phyloP scores from a whole-genome alignment of 768 basidiomycete species.

The Sarcomyxa edulis region DNA sequence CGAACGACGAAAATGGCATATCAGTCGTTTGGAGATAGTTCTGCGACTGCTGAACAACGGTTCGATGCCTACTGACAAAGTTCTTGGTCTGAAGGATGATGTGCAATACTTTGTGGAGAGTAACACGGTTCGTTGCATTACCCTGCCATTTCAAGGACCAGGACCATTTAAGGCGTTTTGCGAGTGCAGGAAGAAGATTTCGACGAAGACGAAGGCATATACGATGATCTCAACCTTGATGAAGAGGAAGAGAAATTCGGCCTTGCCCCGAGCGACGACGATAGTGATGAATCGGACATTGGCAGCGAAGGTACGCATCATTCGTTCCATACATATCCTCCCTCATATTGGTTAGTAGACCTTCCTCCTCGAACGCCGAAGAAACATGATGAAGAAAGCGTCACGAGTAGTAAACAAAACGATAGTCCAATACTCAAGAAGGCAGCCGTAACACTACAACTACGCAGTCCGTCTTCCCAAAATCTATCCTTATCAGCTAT shows the following conservation, averaged over 20 bases:
- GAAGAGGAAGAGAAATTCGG: slow-evolving; percentile 96
- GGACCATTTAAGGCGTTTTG: slow-evolving; percentile 15
- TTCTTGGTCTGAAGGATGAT: slow-evolving; percentile 83
- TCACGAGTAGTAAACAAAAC: slow-evolving; percentile 68
- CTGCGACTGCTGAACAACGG: slow-evolving; percentile 93
- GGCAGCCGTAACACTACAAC: slow-evolving; percentile 50
- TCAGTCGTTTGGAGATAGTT: slow-evolving; percentile 87
- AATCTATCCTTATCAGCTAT: slow-evolving; percentile 6
- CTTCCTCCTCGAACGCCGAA: slow-evolving; percentile 64
- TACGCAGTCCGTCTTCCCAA: slow-evolving; percentile 57
- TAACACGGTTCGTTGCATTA: slow-evolving; percentile 69
- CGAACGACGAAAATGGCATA: slow-evolving; percentile 94
- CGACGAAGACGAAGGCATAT: slow-evolving; percentile 95
- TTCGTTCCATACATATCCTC: not conserved
- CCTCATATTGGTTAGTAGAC: slow-evolving; percentile 33
- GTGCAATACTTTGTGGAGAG: slow-evolving; percentile 94
- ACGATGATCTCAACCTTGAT: slow-evolving; percentile 95
- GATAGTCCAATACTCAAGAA: slow-evolving; percentile 82
- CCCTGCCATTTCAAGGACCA: slow-evolving; percentile 5
- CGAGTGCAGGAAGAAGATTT: slow-evolving; percentile 85
- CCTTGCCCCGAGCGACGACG: slow-evolving; percentile 68
- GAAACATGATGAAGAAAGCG: slow-evolving; percentile 79
- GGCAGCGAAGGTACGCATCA: slow-evolving; percentile 61
- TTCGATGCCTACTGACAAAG: slow-evolving; percentile 76
- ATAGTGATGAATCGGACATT: slow-evolving; percentile 73